A percentile compares a stretch with the other conserved stretches of the same genome.
Evolutionary conservation across 1,139 yeast species (phyloP).

Genomic region (Scheffersomyces lignicola): DNA sequence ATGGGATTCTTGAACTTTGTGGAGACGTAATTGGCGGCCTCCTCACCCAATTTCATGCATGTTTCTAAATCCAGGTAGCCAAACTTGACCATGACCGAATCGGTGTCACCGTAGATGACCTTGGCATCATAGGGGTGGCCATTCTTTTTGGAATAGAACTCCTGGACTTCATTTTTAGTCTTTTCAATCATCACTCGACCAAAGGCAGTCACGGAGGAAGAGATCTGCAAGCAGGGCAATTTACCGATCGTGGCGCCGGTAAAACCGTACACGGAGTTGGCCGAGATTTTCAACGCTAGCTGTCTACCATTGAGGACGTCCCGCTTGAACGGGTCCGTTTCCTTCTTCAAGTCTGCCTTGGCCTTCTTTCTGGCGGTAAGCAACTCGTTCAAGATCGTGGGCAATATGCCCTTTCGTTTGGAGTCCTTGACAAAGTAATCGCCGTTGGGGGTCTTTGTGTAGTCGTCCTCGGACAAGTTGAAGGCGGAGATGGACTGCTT

Average conservation of each 20-base stretch:
- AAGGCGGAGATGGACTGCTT: constrained; percentile 68
- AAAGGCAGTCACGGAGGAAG: constrained; percentile 92
- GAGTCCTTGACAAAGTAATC: constrained; percentile 81
- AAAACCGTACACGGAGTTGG: constrained; percentile 97
- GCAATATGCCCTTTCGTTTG: constrained; percentile 80
- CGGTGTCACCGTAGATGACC: constrained; percentile 98
- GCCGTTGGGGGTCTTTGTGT: constrained; percentile 86
- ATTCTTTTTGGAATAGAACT: constrained; percentile 71
- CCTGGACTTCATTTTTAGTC: constrained; percentile 85
- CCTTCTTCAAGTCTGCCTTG: constrained; percentile 83
- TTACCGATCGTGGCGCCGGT: constrained; percentile 99
- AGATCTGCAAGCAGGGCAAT: constrained; percentile 92
- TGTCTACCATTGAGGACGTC: constrained; percentile 97
- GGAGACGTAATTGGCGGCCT: constrained; percentile 90
- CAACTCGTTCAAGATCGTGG: constrained; percentile 87
- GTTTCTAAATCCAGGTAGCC: constrained; percentile 80
- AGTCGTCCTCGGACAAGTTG: constrained; percentile 69
- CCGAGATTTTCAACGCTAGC: constrained; percentile 92
- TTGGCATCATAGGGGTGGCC: constrained; percentile 82
- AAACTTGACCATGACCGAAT: constrained; percentile 98
- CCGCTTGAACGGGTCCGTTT: constrained; percentile 89
- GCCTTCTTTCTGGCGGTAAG: constrained; percentile 92
- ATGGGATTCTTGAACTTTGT: constrained; percentile 80
- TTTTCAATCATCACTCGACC: constrained; percentile 97
- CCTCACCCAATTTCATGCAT: constrained; percentile 90